Evolutionary conservation across 345 rosid genomes (phyloP), one percentile per base, ranked within the genome.

Genomic region (Psidium guajava): DNA sequence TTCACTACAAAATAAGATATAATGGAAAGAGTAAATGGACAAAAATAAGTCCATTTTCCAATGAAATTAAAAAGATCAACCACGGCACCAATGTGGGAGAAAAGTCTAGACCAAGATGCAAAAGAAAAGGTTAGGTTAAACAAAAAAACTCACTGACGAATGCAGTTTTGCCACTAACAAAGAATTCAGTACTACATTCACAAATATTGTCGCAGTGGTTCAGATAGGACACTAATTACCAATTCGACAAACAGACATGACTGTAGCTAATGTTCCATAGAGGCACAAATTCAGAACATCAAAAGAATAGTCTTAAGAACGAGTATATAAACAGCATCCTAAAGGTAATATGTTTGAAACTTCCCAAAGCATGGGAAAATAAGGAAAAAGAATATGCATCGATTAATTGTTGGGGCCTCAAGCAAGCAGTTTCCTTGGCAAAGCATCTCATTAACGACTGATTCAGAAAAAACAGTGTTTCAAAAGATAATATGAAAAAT

Each of bases 1-100:
- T 88, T 94, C 97, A 84, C 98, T 96, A 86, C 77, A 86, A 47
- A 54, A 28, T 11, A 40, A 82, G 32, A 82, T 51, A 73, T 11
- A 10, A n/a, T 40, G 10, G 69, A 83, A 20, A 24, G 21, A 40
- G 54, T 40, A n/a, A 54, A 51, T 21, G 32, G 59, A 3, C 69
- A 58, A 42, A 15, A 15, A 49, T 81, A 77, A 21, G 56, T 49
- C 49, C 73, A 52, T n/a, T 44, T 18, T 50, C 49, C 12, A 2
- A 50, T 24, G 42, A 22, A 69, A 55, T 51, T 4, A 25, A 47
- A 50, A 24, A 82, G 25, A 15, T 36, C 40, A 57, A 74, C 49
- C 73, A 47, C 6, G 40, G 20, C 11, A 36, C 54, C 54, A 49
- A 61, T 58, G 54, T 36, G 58, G 58, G 4, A 36, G 80, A 42